These are phyloP conservation scores for Pachysandra terminalis DNA, from an alignment of 164 flowering plant species.

Conservation along the genomic window DNA sequence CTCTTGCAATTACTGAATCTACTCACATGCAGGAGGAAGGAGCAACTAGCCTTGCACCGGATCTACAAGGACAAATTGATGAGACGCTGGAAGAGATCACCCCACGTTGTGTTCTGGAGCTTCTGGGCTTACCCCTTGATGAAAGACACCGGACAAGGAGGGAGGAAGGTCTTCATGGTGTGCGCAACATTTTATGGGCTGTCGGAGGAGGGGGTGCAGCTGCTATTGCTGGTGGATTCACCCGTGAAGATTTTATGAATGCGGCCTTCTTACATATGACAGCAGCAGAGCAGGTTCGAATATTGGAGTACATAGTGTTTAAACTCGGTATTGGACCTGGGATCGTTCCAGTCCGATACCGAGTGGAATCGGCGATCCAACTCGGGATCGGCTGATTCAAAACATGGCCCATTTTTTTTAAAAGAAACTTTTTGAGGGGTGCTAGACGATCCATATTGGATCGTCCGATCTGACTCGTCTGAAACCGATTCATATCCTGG, in stretches of 20 bases:
- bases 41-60: conserved; percentile 89
- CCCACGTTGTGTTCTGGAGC: conserved; percentile 88
- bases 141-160: conserved; percentile 56
- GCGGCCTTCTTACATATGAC: conserved; percentile 85
- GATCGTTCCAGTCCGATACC: too few relatives aligned
- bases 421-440: too few relatives aligned
- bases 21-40: conserved; percentile 81
- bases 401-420: too few relatives aligned
- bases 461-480: too few relatives aligned
- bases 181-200: conserved; percentile 91
- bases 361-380: too few relatives aligned
- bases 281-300: conserved; percentile 80
- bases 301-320: background rate
- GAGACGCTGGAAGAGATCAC: conserved; percentile 94
- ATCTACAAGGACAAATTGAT: conserved; percentile 88
- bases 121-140: conserved; percentile 74
- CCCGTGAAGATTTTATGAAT: conserved; percentile 93
- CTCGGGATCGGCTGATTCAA: too few relatives aligned
- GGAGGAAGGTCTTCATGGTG: conserved; percentile 88
- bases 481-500: too few relatives aligned
- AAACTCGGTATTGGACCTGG: too few relatives aligned
- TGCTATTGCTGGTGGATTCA: conserved; percentile 88
- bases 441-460: too few relatives aligned
- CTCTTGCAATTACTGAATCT: conserved; percentile 4
- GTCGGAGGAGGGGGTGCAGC: conserved; percentile 97